phyloP scores from a whole-genome alignment of 1,284 basidiomycete species.

The Ceratorhiza oryzae-sativae region DNA sequence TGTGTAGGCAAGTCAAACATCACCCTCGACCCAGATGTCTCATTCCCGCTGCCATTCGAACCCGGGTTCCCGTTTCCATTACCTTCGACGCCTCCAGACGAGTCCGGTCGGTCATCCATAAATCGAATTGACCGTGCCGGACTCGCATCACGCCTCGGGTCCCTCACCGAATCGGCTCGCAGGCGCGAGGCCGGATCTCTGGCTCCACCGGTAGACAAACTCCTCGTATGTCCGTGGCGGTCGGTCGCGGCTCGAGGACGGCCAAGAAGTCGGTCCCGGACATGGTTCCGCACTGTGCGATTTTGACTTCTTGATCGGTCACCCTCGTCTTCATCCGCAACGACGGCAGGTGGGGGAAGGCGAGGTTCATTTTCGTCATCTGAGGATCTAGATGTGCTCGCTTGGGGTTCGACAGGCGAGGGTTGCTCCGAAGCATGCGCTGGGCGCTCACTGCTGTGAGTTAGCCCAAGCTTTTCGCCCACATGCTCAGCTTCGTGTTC shows the following conservation, averaged over 20 bases:
- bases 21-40: conserved; percentile 12
- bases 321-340: conserved; percentile 20
- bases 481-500: conserved; percentile 23
- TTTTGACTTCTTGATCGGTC: conserved; percentile 22
- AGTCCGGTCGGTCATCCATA: conserved; percentile 23
- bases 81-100: conserved; percentile 1
- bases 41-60: not conserved
- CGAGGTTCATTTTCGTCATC: conserved; percentile 12
- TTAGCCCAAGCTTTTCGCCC: conserved; percentile 22
- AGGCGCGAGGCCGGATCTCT: conserved; percentile 22
- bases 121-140: conserved; percentile 30
- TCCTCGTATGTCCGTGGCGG: conserved; percentile 11
- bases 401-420: not conserved
- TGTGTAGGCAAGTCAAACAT: conserved; percentile 35
- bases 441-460: not conserved
- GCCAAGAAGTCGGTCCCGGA: conserved; percentile 21
- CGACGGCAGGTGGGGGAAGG: not conserved
- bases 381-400: conserved; percentile 2
- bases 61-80: not conserved
- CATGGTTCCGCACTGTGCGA: conserved; percentile 25
- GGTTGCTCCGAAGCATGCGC: not conserved
- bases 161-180: conserved; percentile 20
- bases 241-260: conserved; percentile 18
- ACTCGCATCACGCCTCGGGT: conserved; percentile 22
- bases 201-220: not conserved